Evolutionary conservation across 257 asterid genomes (phyloP).

Genomic region (Ocimum tenuiflorum): DNA sequence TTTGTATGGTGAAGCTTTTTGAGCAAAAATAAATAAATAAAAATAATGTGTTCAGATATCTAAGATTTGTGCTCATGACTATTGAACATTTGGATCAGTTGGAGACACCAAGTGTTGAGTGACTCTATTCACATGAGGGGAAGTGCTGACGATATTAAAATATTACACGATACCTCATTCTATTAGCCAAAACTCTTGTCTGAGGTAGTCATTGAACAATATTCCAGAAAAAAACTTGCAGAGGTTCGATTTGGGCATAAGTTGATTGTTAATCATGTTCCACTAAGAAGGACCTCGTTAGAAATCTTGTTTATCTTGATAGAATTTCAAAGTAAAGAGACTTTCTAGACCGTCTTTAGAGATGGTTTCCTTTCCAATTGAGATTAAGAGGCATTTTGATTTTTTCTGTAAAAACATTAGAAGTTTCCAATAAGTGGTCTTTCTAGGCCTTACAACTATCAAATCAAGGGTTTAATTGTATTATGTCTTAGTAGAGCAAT

Average conservation of each 20-base stretch:
- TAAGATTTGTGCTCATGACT: background rate
- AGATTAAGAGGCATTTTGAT: background rate
- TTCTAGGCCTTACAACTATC: background rate
- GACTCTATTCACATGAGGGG: background rate
- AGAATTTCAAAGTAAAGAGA: background rate
- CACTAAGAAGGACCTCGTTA: background rate
- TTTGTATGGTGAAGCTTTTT: constrained; percentile 5
- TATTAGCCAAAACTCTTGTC: background rate
- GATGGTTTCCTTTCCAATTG: background rate
- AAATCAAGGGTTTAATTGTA: too few relatives aligned
- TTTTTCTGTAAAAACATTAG: background rate
- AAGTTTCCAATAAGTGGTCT: background rate
- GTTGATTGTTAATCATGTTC: background rate
- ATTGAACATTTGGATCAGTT: background rate
- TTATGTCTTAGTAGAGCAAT: background rate
- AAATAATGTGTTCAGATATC: background rate
- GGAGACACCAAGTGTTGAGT: background rate
- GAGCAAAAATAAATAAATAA: too few relatives aligned
- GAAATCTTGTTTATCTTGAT: background rate
- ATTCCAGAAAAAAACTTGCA: background rate
- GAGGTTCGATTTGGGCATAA: background rate
- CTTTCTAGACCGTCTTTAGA: background rate
- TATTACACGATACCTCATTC: background rate
- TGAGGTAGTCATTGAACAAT: background rate
- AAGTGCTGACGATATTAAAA: background rate